Conservation (phyloP, 805 yeast species). For the Brettanomyces sp. region DNA sequence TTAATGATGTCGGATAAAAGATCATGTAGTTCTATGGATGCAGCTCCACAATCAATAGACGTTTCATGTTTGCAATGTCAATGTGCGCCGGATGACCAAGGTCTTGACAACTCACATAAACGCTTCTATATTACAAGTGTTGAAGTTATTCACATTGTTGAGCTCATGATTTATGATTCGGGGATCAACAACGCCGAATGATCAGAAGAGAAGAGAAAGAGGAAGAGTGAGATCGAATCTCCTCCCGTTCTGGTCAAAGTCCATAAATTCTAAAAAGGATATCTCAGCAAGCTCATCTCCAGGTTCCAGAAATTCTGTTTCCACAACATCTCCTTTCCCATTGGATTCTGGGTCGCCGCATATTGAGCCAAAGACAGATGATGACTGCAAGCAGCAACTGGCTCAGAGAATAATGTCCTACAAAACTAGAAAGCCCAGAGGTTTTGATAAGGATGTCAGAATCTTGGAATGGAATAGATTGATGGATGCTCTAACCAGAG, state of each 20-base stretch:
- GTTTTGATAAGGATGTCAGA: conserved; percentile 60
- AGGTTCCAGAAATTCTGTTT: no score
- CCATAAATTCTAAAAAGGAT: conserved; percentile 28
- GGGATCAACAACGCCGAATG: conserved; percentile 30
- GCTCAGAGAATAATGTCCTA: conserved; percentile 61
- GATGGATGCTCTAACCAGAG: conserved; percentile 51
- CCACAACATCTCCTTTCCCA: no score
- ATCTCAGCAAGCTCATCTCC: neutral
- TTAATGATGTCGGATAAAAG: no score
- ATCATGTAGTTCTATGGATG: neutral
- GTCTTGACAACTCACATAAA: conserved; percentile 14
- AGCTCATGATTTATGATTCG: conserved; percentile 45
- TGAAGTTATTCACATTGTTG: conserved; percentile 59
- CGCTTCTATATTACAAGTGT: conserved; percentile 53
- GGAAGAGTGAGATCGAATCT: conserved; percentile 60
- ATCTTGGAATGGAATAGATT: conserved; percentile 53
- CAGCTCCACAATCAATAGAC: conserved; percentile 27
- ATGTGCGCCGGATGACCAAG: conserved; percentile 13
- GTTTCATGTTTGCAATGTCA: conserved; percentile 49
- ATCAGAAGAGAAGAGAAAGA: conserved; percentile 49
- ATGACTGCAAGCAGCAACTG: conserved; percentile 39
- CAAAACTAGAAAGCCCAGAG: conserved; percentile 53
- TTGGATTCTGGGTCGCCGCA: no score
- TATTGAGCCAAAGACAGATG: conserved; percentile 8
- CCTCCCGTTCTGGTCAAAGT: conserved; percentile 60